These are phyloP conservation scores for Neofusicoccum cordaticola DNA, from an alignment of 2,329 filamentous ascomycete species.

Conservation along the genomic window DNA sequence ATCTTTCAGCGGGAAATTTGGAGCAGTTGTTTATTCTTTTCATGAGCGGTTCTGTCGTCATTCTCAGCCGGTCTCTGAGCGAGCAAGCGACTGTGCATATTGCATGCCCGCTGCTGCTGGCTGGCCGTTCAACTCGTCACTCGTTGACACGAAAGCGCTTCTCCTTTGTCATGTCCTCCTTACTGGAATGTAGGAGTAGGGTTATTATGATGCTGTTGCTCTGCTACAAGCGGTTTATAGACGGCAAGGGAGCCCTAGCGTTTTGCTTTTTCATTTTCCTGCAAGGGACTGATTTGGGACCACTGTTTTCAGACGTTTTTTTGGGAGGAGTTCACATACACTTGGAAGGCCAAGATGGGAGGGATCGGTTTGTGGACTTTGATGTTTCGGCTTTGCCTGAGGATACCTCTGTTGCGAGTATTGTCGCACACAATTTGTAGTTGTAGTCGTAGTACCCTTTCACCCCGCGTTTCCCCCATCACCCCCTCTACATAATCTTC, in stretches of 20 bases:
- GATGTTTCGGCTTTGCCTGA: slow-evolving; percentile 1
- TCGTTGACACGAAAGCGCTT: slow-evolving; percentile 1
- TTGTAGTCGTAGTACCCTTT: slow-evolving; percentile 12
- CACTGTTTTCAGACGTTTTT: not conserved
- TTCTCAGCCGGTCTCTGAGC: slow-evolving; percentile 21
- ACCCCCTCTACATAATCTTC: not conserved
- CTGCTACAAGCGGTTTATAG: slow-evolving; percentile 8
- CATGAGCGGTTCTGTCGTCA: slow-evolving; percentile 1
- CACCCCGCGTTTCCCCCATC: not conserved
- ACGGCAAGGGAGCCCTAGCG: slow-evolving; percentile 6
- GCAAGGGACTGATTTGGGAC: not conserved
- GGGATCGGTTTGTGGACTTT: not conserved
- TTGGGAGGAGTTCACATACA: slow-evolving; percentile 1
- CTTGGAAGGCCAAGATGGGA: not conserved
- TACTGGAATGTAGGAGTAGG: not conserved
- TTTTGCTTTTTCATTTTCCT: not conserved
- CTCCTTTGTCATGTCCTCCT: slow-evolving; percentile 4
- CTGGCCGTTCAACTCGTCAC: slow-evolving; percentile 3
- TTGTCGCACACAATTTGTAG: slow-evolving; percentile 5
- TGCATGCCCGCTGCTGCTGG: slow-evolving; percentile 11
- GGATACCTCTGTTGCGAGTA: slow-evolving; percentile 15
- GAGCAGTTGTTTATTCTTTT: not conserved
- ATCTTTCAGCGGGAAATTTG: not conserved
- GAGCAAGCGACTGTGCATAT: slow-evolving; percentile 13
- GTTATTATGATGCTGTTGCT: not conserved